phyloP scores from a whole-genome alignment of 2,329 filamentous ascomycete species.

The Calonectria hongkongensis region DNA sequence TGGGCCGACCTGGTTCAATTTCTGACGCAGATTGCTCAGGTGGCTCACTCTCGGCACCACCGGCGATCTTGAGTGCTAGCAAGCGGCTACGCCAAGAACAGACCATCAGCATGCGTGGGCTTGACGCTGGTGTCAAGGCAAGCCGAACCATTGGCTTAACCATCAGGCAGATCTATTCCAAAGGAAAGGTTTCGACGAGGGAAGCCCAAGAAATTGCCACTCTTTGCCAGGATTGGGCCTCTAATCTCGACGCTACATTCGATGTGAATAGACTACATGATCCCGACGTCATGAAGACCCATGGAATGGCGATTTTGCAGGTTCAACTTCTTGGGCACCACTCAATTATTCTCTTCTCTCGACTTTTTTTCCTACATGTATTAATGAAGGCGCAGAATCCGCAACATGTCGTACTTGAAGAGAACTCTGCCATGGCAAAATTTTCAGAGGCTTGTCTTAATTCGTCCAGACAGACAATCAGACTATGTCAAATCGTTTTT shows the following conservation, averaged over 20 bases:
- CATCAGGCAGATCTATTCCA: constrained; percentile 76
- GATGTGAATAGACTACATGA: constrained; percentile 62
- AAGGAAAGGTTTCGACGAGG: constrained; percentile 74
- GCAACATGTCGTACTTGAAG: neutral
- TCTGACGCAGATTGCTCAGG: constrained; percentile 77
- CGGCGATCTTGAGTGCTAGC: constrained; percentile 50
- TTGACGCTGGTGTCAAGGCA: constrained; percentile 75
- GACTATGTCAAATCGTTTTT: constrained; percentile 66
- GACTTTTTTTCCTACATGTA: constrained; percentile 78
- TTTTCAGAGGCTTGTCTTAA: constrained; percentile 72
- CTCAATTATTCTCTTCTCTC: constrained; percentile 77
- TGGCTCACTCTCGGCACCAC: constrained; percentile 62
- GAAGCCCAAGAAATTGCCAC: constrained; percentile 74
- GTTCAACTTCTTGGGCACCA: constrained; percentile 78
- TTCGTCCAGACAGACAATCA: constrained; percentile 70
- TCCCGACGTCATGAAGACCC: constrained; percentile 51
- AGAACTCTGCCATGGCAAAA: constrained; percentile 61
- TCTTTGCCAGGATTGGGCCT: constrained; percentile 45
- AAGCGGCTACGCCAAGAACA: constrained; percentile 1
- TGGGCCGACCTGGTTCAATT: constrained; percentile 78
- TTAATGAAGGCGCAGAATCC: constrained; percentile 64
- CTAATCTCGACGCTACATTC: constrained; percentile 66
- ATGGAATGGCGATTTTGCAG: constrained; percentile 77
- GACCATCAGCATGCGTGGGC: constrained; percentile 53
- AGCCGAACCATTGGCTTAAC: constrained; percentile 75